A percentile compares a stretch with the other conserved stretches of the same genome.
Conservation (phyloP, 352 stramenopile species). For the Pythium phragmitis region DNA sequence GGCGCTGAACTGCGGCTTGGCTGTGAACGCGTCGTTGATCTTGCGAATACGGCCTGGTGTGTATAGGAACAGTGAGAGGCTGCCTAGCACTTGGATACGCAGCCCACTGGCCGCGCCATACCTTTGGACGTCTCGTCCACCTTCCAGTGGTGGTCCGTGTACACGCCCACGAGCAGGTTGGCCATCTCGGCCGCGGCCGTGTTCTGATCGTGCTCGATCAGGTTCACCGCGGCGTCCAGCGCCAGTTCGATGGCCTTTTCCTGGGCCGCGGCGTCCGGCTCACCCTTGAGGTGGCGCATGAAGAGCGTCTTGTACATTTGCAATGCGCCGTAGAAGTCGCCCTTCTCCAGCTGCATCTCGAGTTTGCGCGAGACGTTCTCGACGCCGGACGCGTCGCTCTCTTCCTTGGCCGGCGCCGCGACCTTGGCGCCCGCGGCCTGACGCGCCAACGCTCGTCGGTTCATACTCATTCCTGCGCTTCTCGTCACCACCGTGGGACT, state of each 20-base stretch:
- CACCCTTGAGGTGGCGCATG: slow-evolving; percentile 82
- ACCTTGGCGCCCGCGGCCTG: slow-evolving; percentile 56
- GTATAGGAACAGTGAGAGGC: neutral
- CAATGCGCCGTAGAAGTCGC: slow-evolving; percentile 84
- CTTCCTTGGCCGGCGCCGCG: slow-evolving; percentile 16
- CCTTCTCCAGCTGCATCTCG: slow-evolving; percentile 61
- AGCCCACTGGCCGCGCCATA: slow-evolving; percentile 4
- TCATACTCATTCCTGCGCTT: slow-evolving; percentile 39
- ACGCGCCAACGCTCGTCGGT: slow-evolving; percentile 66
- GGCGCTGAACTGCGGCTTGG: slow-evolving; percentile 65
- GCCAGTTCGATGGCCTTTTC: slow-evolving; percentile 63
- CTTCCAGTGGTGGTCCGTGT: slow-evolving; percentile 60
- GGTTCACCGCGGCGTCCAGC: slow-evolving; percentile 58
- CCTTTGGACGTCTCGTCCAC: slow-evolving; percentile 76
- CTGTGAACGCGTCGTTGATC: slow-evolving; percentile 59
- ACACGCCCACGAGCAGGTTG: slow-evolving; percentile 76
- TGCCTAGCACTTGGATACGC: neutral
- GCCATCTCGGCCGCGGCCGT: slow-evolving; percentile 80
- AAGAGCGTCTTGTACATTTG: slow-evolving; percentile 92
- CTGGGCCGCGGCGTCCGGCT: slow-evolving; percentile 52
- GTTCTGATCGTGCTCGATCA: slow-evolving; percentile 73
- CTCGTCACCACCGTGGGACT: neutral
- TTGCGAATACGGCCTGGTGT: slow-evolving; percentile 45
- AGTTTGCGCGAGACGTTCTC: slow-evolving; percentile 82
- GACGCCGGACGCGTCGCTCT: slow-evolving; percentile 46